Percentiles rank a stretch among this genome's conserved stretches.
These are phyloP conservation scores for Clitopilus hobsonii DNA, from an alignment of 768 basidiomycete species.

Conservation along the genomic window DNA sequence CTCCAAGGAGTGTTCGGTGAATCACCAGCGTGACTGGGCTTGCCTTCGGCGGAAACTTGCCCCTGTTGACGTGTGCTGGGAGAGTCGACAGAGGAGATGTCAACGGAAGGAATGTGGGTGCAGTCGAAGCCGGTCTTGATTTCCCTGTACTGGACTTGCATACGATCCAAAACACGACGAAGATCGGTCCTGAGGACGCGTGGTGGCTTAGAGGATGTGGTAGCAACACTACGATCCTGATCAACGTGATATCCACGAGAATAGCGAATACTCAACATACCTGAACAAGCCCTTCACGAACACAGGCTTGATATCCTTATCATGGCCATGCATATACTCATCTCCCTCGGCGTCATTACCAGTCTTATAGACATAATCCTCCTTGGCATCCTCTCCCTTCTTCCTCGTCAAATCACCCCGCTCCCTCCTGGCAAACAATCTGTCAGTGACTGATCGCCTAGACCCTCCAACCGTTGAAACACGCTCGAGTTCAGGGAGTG, in stretches of 20 bases:
- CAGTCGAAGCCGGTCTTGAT: constrained; percentile 93
- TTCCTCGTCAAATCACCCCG: constrained; percentile 42
- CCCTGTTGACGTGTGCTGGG: constrained; percentile 26
- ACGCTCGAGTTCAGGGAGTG: constrained; percentile 5
- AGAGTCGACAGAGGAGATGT: constrained; percentile 67
- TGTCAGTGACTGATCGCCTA: constrained; percentile 65
- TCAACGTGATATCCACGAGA: constrained; percentile 4
- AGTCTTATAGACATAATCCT: constrained; percentile 17
- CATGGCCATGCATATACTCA: constrained; percentile 43
- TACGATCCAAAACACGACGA: constrained; percentile 80
- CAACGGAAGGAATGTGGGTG: constrained; percentile 92
- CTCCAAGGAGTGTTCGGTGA: constrained; percentile 28
- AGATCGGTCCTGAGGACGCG: constrained; percentile 80
- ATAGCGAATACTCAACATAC: constrained; percentile 26
- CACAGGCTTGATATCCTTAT: constrained; percentile 88
- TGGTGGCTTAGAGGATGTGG: constrained; percentile 89
- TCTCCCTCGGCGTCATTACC: constrained; percentile 44
- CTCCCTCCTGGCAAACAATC: constrained; percentile 47
- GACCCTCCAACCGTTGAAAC: constrained; percentile 59
- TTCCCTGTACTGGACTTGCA: constrained; percentile 93
- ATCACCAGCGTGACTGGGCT: constrained; percentile 30
- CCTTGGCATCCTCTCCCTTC: constrained; percentile 30
- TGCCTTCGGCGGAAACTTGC: constrained; percentile 49
- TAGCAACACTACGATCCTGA: constrained; percentile 65
- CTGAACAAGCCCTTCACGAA: constrained; percentile 96